phyloP scores from a whole-genome alignment of 2,329 filamentous ascomycete species.

The Penicillium capsulatum region DNA sequence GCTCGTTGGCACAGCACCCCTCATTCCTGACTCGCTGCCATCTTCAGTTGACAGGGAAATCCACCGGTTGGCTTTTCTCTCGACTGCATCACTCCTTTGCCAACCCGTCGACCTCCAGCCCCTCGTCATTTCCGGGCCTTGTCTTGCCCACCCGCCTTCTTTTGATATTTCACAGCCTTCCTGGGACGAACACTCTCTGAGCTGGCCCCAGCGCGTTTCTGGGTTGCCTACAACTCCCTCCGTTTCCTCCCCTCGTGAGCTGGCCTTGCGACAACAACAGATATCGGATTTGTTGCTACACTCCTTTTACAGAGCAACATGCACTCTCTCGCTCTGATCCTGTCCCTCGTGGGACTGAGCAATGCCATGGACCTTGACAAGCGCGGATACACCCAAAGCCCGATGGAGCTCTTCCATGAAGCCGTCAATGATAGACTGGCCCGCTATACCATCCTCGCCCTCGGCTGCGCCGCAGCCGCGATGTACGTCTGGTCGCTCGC shows the following conservation, averaged over 20 bases:
- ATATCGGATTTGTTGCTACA: background rate
- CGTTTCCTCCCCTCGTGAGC: slow-evolving; percentile 1
- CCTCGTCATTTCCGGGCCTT: no score
- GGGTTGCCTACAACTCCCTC: background rate
- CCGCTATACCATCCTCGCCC: slow-evolving; percentile 59
- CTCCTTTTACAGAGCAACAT: slow-evolving; percentile 13
- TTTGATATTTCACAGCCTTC: background rate
- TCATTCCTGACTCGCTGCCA: slow-evolving; percentile 12
- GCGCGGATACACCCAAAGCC: slow-evolving; percentile 14
- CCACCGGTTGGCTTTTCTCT: slow-evolving; percentile 1
- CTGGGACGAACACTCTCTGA: slow-evolving; percentile 4
- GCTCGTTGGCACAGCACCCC: slow-evolving; percentile 24
- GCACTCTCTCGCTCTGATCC: slow-evolving; percentile 17
- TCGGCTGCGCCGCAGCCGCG: slow-evolving; percentile 59
- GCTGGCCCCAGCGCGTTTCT: no score
- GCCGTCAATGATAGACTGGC: slow-evolving; percentile 53
- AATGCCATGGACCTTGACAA: slow-evolving; percentile 27
- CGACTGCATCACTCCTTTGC: slow-evolving; percentile 4
- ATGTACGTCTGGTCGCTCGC: slow-evolving; percentile 65
- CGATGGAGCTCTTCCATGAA: slow-evolving; percentile 23
- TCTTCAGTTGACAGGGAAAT: slow-evolving; percentile 3
- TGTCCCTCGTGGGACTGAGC: slow-evolving; percentile 29
- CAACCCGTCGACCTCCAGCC: no score
- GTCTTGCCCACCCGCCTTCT: background rate
- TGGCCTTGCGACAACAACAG: background rate